phyloP scores from a whole-genome alignment of 139 green algal genomes.

The Chlamydomonas incerta region DNA sequence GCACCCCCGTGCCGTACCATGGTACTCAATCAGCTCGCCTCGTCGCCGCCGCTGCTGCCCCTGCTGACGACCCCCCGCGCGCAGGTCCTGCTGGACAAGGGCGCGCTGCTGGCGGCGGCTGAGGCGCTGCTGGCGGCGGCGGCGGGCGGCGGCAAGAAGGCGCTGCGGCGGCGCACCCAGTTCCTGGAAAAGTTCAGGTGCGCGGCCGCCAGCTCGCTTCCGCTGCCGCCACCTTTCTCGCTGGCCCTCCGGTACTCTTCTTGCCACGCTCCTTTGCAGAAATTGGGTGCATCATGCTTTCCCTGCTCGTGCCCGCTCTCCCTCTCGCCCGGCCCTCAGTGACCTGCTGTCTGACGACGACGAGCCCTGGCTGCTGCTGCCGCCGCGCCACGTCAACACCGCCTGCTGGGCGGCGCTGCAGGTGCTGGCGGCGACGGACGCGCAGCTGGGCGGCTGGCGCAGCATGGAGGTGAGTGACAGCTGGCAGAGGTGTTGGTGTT shows the following conservation, averaged over 20 bases:
- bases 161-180: neutral
- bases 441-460: neutral
- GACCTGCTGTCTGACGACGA: constrained; percentile 10
- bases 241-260: neutral
- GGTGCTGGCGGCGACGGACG: neutral
- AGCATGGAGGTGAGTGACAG: constrained; percentile 27
- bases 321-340: neutral
- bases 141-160: neutral
- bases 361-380: constrained; percentile 40
- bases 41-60: neutral
- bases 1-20: neutral
- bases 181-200: constrained; percentile 27
- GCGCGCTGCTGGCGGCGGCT: constrained; percentile 4
- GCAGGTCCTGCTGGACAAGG: constrained; percentile 23
- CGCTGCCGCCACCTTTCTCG: too few species aligned
- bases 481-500: too few species aligned
- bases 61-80: too few species aligned
- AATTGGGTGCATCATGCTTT: too few species aligned
- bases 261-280: neutral
- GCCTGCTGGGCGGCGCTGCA: constrained; percentile 9
- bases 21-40: neutral
- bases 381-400: constrained; percentile 21
- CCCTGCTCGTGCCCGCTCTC: neutral
- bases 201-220: neutral
- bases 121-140: neutral